phyloP scores from a whole-genome alignment of 495 filamentous ascomycete genomes.

The Aspergillus kassunensis region DNA sequence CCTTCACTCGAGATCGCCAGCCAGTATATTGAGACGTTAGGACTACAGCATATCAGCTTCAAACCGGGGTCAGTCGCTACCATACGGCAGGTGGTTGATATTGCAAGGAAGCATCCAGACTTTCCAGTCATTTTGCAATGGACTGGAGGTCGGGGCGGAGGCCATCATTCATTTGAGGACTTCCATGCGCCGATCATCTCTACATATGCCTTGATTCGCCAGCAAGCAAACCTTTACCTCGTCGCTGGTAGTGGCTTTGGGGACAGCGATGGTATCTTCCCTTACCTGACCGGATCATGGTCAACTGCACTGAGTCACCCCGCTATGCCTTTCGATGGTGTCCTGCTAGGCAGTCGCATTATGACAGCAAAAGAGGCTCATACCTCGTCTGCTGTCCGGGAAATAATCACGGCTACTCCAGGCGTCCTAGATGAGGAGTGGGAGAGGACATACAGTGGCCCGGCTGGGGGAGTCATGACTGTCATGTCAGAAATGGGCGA shows the following conservation, averaged over 20 bases:
- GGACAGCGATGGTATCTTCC: conserved; percentile 41
- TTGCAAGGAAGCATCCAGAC: conserved; percentile 41
- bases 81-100: conserved; percentile 45
- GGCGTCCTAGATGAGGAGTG: conserved; percentile 28
- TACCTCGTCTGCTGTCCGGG: conserved; percentile 28
- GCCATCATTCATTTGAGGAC: conserved; percentile 51
- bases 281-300: conserved; percentile 46
- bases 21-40: conserved; percentile 44
- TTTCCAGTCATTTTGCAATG: conserved; percentile 49
- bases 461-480: conserved; percentile 34
- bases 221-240: conserved; percentile 43
- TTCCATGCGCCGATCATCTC: conserved; percentile 46
- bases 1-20: conserved; percentile 47
- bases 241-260: conserved; percentile 50
- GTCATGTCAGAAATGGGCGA: conserved; percentile 42
- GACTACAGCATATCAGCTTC: conserved; percentile 46
- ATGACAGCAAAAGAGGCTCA: conserved; percentile 47
- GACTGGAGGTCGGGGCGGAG: conserved; percentile 50
- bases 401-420: conserved; percentile 24
- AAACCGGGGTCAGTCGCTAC: conserved; percentile 45
- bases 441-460: conserved; percentile 25
- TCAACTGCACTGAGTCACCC: conserved; percentile 35
- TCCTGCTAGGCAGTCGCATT: conserved; percentile 45
- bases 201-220: conserved; percentile 42
- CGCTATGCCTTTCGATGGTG: conserved; percentile 49